Conservation (phyloP, 345 rosid genomes). For the Populus ilicifolia region DNA sequence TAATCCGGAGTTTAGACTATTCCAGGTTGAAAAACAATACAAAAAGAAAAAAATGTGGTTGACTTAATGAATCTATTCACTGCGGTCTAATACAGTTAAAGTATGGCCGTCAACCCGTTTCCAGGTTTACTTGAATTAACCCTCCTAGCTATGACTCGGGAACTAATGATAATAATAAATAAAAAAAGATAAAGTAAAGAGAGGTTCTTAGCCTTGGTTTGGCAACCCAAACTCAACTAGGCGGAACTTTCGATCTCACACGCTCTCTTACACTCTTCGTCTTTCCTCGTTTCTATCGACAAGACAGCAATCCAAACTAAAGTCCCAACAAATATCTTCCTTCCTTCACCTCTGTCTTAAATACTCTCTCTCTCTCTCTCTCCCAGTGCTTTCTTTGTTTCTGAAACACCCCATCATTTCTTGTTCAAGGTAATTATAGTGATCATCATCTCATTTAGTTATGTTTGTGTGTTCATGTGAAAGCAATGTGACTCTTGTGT, state of each 20-base stretch:
- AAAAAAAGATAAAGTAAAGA: background rate
- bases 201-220: background rate
- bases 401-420: background rate
- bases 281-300: constrained; percentile 39
- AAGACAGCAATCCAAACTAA: background rate
- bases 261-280: background rate
- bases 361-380: background rate
- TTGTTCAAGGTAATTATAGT: background rate
- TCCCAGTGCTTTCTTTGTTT: background rate
- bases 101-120: too few species aligned
- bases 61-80: too few species aligned
- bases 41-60: too few species aligned
- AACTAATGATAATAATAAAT: background rate
- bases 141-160: too few species aligned
- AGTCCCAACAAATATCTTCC: background rate
- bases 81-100: too few species aligned
- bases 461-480: background rate
- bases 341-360: background rate
- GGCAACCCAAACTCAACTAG: constrained; percentile 15
- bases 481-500: background rate
- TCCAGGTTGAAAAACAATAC: too few species aligned
- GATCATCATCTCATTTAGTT: background rate
- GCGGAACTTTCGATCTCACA: constrained; percentile 41
- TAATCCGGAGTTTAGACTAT: too few species aligned
- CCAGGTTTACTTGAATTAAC: too few species aligned